Evolutionary conservation across 2,329 filamentous ascomycete genomes (phyloP).

Genomic region (Didymella sp.): DNA sequence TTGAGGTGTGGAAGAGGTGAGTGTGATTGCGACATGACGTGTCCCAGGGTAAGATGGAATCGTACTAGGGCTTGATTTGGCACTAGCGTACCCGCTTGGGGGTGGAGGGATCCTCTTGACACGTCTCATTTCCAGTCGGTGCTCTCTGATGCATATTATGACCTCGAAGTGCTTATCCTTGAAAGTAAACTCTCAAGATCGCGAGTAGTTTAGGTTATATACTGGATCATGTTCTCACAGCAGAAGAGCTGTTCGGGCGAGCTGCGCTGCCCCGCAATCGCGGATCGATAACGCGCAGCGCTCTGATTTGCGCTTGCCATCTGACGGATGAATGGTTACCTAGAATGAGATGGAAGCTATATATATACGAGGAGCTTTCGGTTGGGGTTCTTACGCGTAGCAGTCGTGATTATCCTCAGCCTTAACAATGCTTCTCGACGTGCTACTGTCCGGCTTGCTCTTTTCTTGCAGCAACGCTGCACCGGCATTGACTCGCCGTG

Average conservation of each 20-base stretch:
- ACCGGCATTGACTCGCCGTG: neutral
- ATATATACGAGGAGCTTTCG: neutral
- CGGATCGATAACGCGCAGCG: slow-evolving; percentile 16
- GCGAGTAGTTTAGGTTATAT: too few species aligned
- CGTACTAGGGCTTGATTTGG: neutral
- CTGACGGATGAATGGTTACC: neutral
- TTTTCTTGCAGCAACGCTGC: neutral
- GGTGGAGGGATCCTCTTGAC: neutral
- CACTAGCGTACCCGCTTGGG: neutral
- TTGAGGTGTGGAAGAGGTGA: neutral
- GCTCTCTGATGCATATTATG: too few species aligned
- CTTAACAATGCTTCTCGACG: neutral
- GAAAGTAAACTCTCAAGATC: too few species aligned
- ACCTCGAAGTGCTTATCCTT: too few species aligned
- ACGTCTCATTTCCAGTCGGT: too few species aligned
- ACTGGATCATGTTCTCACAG: neutral
- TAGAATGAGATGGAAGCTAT: neutral
- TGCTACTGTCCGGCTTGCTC: neutral
- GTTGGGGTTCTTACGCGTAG: too few species aligned
- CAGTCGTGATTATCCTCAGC: neutral
- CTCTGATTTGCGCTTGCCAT: neutral
- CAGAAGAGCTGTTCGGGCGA: neutral
- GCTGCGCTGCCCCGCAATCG: neutral
- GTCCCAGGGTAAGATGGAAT: neutral
- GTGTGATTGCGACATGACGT: neutral